These are phyloP conservation scores for Ascochyta pisi DNA, from an alignment of 2,329 filamentous ascomycete species.

Conservation along the genomic window DNA sequence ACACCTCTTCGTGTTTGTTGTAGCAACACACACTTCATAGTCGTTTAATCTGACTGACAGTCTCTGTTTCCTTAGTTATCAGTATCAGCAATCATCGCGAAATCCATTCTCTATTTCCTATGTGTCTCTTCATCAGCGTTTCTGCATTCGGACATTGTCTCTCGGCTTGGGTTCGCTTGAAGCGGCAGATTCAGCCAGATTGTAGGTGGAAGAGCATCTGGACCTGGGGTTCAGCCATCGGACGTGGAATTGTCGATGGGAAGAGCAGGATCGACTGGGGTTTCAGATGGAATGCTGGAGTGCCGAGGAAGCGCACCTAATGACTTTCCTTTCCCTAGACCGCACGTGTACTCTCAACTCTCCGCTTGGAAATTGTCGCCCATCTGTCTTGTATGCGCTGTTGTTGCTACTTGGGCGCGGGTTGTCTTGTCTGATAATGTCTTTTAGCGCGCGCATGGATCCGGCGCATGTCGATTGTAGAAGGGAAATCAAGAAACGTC, in stretches of 20 bases:
- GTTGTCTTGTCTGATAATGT: conserved; percentile 20
- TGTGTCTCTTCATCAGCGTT: conserved; percentile 40
- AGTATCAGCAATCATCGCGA: conserved; percentile 13
- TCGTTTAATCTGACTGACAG: conserved; percentile 43
- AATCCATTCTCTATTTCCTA: conserved; percentile 37
- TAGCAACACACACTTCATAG: conserved; percentile 16
- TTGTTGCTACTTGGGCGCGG: conserved; percentile 7
- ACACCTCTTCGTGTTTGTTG: conserved; percentile 18
- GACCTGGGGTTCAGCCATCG: conserved; percentile 35
- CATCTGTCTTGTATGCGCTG: not conserved
- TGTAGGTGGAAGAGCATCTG: conserved; percentile 23
- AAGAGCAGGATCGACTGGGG: conserved; percentile 35
- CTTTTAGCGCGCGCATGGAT: conserved; percentile 13
- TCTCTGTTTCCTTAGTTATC: conserved; percentile 36
- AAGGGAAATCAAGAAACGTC: conserved; percentile 31
- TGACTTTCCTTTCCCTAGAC: conserved; percentile 23
- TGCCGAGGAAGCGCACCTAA: conserved; percentile 31
- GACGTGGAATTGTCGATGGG: conserved; percentile 26
- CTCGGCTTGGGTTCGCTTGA: conserved; percentile 36
- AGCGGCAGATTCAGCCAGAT: conserved; percentile 23
- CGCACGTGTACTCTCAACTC: conserved; percentile 12
- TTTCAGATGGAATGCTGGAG: conserved; percentile 38
- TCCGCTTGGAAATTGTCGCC: not conserved
- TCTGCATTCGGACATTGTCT: conserved; percentile 35
- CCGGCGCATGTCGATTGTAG: conserved; percentile 28